Percentiles rank a stretch among this genome's conserved stretches.
phyloP scores from a whole-genome alignment of 441 rosid genomes.

The Arabidopsis lyrata region DNA sequence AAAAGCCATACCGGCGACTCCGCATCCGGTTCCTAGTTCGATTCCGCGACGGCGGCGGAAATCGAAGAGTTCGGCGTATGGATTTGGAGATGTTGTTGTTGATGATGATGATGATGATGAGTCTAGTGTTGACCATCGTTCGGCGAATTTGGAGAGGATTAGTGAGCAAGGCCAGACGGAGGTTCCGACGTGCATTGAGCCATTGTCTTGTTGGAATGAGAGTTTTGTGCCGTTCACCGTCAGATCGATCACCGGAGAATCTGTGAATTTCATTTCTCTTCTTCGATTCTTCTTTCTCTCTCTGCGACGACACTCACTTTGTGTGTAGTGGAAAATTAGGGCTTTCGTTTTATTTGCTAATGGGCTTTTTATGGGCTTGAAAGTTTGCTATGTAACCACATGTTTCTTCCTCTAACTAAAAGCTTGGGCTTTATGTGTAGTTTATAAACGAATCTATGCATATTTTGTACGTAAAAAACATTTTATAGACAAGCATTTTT shows the following conservation, averaged over 20 bases:
- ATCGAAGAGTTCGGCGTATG: slow-evolving; percentile 70
- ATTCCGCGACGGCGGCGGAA: slow-evolving; percentile 74
- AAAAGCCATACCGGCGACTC: slow-evolving; percentile 84
- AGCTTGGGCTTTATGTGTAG: too few relatives aligned
- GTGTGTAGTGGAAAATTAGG: slow-evolving; percentile 16
- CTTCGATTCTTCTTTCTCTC: neutral
- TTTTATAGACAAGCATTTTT: too few relatives aligned
- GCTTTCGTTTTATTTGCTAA: neutral
- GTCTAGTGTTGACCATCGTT: slow-evolving; percentile 67
- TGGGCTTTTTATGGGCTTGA: slow-evolving; percentile 39
- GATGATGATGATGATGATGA: slow-evolving; percentile 39
- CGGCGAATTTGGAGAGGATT: slow-evolving; percentile 85
- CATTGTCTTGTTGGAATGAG: slow-evolving; percentile 84
- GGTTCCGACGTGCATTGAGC: slow-evolving; percentile 86
- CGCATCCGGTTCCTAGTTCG: slow-evolving; percentile 86
- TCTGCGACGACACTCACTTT: neutral
- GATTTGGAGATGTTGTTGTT: slow-evolving; percentile 40
- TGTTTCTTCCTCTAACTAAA: too few relatives aligned
- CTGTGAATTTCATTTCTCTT: slow-evolving; percentile 74
- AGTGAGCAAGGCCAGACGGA: slow-evolving; percentile 93
- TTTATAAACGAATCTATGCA: too few relatives aligned
- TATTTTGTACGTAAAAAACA: too few relatives aligned
- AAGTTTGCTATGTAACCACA: neutral
- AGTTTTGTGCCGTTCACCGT: slow-evolving; percentile 60
- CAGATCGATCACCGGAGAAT: slow-evolving; percentile 82